Conservation (phyloP, 2,329 filamentous ascomycete genomes). For the Epichloe sibirici region DNA sequence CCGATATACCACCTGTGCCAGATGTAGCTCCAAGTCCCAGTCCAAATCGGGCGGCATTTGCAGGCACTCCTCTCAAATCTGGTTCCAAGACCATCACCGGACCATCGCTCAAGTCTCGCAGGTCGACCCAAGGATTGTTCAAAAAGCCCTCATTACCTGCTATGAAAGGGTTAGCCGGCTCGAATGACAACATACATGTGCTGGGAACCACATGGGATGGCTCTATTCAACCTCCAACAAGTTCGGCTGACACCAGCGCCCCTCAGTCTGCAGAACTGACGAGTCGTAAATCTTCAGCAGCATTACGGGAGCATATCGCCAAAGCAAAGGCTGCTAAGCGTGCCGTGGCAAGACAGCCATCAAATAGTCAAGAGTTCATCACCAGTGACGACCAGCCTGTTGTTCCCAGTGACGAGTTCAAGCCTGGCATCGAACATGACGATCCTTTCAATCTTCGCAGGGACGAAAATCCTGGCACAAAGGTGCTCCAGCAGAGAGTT, state of each 20-base stretch:
- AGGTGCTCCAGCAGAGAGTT: conserved; percentile 61
- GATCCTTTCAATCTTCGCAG: conserved; percentile 61
- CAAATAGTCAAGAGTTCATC: conserved; percentile 8
- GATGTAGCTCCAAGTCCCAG: conserved; percentile 23
- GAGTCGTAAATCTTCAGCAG: conserved; percentile 57
- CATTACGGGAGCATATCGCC: conserved; percentile 81
- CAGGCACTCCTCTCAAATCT: conserved; percentile 22
- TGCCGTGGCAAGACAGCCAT: conserved; percentile 30
- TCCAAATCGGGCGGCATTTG: conserved; percentile 22
- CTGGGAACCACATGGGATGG: conserved; percentile 18
- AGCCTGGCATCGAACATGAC: conserved; percentile 38
- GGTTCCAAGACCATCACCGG: conserved; percentile 35
- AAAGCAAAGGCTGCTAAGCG: conserved; percentile 77
- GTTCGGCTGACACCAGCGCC: conserved; percentile 7
- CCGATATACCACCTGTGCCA: conserved; percentile 11
- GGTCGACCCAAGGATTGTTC: conserved; percentile 41
- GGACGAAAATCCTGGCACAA: conserved; percentile 46
- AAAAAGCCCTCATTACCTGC: conserved; percentile 41
- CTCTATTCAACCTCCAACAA: conserved; percentile 13
- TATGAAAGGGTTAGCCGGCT: conserved; percentile 16
- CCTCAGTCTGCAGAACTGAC: conserved; percentile 14
- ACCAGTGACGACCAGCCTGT: conserved; percentile 22
- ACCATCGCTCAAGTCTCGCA: conserved; percentile 35
- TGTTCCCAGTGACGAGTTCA: conserved; percentile 29
- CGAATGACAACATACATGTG: not conserved